These are phyloP conservation scores for Naganishia antarctica DNA, from an alignment of 768 basidiomycete species.

Conservation along the genomic window DNA sequence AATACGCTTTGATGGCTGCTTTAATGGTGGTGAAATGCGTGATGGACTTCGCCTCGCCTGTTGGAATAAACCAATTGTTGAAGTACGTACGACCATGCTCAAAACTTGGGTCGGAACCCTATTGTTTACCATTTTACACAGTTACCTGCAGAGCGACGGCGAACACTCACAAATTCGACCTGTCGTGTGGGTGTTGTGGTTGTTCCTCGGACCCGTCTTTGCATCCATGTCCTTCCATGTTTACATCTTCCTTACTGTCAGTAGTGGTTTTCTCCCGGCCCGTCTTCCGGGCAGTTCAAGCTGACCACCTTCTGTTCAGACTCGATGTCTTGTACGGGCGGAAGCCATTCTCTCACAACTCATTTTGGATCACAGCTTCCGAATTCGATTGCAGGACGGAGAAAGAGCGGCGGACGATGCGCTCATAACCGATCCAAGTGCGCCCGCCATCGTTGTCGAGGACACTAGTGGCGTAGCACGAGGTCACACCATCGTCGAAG, in stretches of 20 bases:
- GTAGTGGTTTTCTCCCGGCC: neutral
- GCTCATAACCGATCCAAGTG: neutral
- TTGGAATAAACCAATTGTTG: constrained; percentile 52
- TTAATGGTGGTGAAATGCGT: constrained; percentile 35
- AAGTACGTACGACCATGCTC: constrained; percentile 40
- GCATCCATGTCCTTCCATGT: constrained; percentile 54
- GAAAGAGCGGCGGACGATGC: constrained; percentile 33
- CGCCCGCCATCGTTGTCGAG: constrained; percentile 23
- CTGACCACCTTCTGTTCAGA: constrained; percentile 40
- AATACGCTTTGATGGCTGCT: constrained; percentile 31
- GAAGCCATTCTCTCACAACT: constrained; percentile 60
- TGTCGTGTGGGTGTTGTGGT: constrained; percentile 64
- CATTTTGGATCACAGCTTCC: constrained; percentile 80
- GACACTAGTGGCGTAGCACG: neutral
- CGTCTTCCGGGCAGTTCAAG: neutral
- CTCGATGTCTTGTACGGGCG: constrained; percentile 53
- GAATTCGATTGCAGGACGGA: constrained; percentile 62
- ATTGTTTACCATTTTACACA: neutral
- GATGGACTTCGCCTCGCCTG: constrained; percentile 49
- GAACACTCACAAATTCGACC: constrained; percentile 56
- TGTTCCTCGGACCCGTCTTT: constrained; percentile 44
- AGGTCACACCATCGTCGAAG: constrained; percentile 13
- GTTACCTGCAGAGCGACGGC: constrained; percentile 42
- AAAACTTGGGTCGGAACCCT: too few species aligned
- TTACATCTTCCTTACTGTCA: constrained; percentile 49